Percentiles rank a stretch among this genome's conserved stretches.
phyloP scores from a whole-genome alignment of 1,139 yeast species.

The Magnusiomyces tetraspermus region DNA sequence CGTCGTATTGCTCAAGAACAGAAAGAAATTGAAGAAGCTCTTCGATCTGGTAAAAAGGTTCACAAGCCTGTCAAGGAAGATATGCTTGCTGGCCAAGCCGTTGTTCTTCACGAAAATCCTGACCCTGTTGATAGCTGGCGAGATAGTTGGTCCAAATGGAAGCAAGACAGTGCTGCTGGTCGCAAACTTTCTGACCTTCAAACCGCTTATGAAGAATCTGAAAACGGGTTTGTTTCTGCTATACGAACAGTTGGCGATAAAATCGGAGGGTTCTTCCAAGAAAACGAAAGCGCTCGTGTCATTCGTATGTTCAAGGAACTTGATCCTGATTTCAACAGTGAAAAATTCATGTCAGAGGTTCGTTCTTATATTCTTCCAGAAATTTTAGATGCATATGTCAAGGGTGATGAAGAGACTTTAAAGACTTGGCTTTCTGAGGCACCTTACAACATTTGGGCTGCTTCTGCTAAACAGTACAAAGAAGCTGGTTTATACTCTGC shows the following conservation, averaged over 20 bases:
- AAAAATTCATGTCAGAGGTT: slow-evolving; percentile 71
- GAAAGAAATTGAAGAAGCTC: slow-evolving; percentile 42
- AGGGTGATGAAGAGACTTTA: slow-evolving; percentile 76
- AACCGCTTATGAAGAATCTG: slow-evolving; percentile 75
- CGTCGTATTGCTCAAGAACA: slow-evolving; percentile 44
- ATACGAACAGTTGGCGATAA: slow-evolving; percentile 74
- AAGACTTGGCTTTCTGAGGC: slow-evolving; percentile 95
- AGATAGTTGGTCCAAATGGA: slow-evolving; percentile 44
- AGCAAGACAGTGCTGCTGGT: slow-evolving; percentile 53
- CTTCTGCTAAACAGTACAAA: slow-evolving; percentile 84
- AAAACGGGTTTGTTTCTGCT: slow-evolving; percentile 78
- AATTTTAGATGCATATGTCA: slow-evolving; percentile 87
- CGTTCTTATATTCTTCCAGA: slow-evolving; percentile 94
- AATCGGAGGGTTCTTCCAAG: slow-evolving; percentile 82
- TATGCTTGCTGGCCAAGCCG: slow-evolving; percentile 77
- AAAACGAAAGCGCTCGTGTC: slow-evolving; percentile 92
- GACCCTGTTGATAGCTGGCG: slow-evolving; percentile 62
- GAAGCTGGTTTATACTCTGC: slow-evolving; percentile 91
- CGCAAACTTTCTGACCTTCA: slow-evolving; percentile 52
- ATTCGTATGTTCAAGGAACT: slow-evolving; percentile 73
- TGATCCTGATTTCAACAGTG: slow-evolving; percentile 81
- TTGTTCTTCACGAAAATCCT: slow-evolving; percentile 79
- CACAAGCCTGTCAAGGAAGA: slow-evolving; percentile 63
- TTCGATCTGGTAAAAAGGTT: slow-evolving; percentile 47
- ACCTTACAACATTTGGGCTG: slow-evolving; percentile 89